Conservation (phyloP, 208 protist species). For the Acanthamoeba healyi region DNA sequence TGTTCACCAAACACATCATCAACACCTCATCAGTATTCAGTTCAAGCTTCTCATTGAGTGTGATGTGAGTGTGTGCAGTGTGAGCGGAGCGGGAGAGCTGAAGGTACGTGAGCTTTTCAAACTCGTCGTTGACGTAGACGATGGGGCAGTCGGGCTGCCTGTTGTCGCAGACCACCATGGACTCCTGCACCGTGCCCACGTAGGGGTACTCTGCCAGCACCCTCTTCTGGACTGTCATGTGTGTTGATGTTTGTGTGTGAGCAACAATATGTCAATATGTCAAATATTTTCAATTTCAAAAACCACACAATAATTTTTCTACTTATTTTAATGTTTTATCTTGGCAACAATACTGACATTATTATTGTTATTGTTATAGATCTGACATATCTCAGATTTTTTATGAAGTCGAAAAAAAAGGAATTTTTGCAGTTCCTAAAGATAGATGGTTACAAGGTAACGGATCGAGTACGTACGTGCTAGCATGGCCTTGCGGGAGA, state of each 20-base stretch:
- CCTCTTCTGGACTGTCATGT: slow-evolving; percentile 10
- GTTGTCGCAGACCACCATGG: slow-evolving; percentile 41
- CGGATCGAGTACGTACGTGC: background rate
- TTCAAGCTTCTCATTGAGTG: no score
- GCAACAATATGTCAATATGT: no score
- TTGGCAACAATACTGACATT: no score
- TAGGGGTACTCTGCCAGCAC: slow-evolving; percentile 35
- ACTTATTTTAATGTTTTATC: no score
- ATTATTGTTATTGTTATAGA: no score
- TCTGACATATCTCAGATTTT: no score
- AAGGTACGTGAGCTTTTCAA: slow-evolving; percentile 44
- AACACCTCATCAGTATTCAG: no score
- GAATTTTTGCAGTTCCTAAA: background rate
- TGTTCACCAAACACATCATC: background rate
- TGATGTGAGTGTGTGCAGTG: no score
- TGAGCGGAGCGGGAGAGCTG: no score
- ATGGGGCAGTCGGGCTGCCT: slow-evolving; percentile 33
- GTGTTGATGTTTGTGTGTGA: no score
- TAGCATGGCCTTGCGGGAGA: background rate
- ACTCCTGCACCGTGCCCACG: slow-evolving; percentile 13
- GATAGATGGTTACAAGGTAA: background rate
- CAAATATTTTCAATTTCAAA: background rate
- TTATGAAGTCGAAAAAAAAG: no score
- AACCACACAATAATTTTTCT: no score
- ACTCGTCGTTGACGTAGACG: slow-evolving; percentile 38